Evolutionary conservation across 2,329 filamentous ascomycete species (phyloP).

Genomic region (Cladosporium cucumerinum): DNA sequence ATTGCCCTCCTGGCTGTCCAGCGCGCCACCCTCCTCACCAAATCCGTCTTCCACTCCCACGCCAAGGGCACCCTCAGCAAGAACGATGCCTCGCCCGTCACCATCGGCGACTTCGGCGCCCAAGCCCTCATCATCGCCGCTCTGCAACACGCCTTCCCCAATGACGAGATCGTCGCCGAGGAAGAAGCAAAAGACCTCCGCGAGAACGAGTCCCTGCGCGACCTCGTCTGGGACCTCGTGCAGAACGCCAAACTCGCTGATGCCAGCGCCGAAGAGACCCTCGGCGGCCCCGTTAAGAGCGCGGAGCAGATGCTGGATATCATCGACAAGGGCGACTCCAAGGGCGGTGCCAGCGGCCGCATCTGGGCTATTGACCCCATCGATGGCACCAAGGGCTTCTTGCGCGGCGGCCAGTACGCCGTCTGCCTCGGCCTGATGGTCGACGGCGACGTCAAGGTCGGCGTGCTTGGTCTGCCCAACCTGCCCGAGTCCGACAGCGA

Average conservation of each 20-base stretch:
- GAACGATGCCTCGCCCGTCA: constrained; percentile 93
- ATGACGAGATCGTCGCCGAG: constrained; percentile 89
- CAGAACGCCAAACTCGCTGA: constrained; percentile 67
- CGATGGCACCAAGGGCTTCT: constrained; percentile 95
- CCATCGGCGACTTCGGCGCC: constrained; percentile 95
- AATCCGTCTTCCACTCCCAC: constrained; percentile 78
- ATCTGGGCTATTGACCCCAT: constrained; percentile 98
- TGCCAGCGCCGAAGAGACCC: constrained; percentile 58
- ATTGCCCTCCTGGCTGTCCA: constrained; percentile 87
- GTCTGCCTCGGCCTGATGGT: constrained; percentile 90
- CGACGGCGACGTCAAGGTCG: constrained; percentile 89
- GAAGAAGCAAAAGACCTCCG: constrained; percentile 84
- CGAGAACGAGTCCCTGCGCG: constrained; percentile 64
- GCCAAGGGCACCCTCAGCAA: constrained; percentile 93
- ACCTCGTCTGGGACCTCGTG: constrained; percentile 82
- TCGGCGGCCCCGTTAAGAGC: constrained; percentile 66
- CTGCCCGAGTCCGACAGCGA: constrained; percentile 80
- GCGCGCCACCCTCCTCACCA: constrained; percentile 71
- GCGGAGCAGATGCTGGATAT: constrained; percentile 62
- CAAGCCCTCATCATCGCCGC: constrained; percentile 94
- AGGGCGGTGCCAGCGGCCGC: constrained; percentile 69
- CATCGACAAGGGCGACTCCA: constrained; percentile 60
- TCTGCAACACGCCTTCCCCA: constrained; percentile 82
- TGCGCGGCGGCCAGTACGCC: constrained; percentile 94
- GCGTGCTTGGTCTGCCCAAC: constrained; percentile 93